Conservation (phyloP, 1,139 yeast species). For the Debaryomyces sp. region DNA sequence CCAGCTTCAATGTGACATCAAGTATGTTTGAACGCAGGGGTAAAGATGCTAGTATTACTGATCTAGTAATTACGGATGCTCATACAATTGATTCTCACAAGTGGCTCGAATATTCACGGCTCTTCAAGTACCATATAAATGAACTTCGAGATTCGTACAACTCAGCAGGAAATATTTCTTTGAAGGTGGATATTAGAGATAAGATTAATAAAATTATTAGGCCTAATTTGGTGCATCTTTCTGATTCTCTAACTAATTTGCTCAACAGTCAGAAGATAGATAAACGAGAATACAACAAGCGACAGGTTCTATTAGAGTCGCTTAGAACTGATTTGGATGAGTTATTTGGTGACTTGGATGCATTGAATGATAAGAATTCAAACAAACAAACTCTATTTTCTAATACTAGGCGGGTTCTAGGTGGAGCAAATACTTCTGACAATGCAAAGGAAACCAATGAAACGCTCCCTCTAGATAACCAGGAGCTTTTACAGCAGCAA, state of each 20-base stretch:
- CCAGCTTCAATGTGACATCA: conserved; percentile 34
- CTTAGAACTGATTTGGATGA: conserved; percentile 18
- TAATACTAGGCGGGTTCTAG: conserved; percentile 51
- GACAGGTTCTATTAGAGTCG: conserved; percentile 30
- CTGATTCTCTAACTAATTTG: conserved; percentile 19
- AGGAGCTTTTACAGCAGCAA: conserved; percentile 66
- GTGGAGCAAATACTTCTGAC: conserved; percentile 34
- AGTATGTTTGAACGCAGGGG: conserved; percentile 8
- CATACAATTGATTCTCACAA: conserved; percentile 24
- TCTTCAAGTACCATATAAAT: conserved; percentile 34
- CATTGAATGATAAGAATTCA: conserved; percentile 6
- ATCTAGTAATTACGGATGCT: conserved; percentile 11
- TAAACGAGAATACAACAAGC: conserved; percentile 22
- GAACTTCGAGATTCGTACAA: conserved; percentile 21
- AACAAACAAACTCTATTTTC: conserved; percentile 1
- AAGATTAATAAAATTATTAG: conserved; percentile 24
- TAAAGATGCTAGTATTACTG: conserved; percentile 8
- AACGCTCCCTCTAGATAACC: conserved; percentile 60
- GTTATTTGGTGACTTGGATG: conserved; percentile 7
- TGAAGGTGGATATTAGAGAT: conserved; percentile 24
- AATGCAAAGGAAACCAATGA: conserved; percentile 58
- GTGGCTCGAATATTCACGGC: conserved; percentile 45
- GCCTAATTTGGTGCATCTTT: conserved; percentile 30
- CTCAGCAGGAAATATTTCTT: conserved; percentile 15
- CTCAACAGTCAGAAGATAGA: conserved; percentile 20